Conservation (phyloP, 2,329 filamentous ascomycete genomes). For the Mollisiaceae sp. region DNA sequence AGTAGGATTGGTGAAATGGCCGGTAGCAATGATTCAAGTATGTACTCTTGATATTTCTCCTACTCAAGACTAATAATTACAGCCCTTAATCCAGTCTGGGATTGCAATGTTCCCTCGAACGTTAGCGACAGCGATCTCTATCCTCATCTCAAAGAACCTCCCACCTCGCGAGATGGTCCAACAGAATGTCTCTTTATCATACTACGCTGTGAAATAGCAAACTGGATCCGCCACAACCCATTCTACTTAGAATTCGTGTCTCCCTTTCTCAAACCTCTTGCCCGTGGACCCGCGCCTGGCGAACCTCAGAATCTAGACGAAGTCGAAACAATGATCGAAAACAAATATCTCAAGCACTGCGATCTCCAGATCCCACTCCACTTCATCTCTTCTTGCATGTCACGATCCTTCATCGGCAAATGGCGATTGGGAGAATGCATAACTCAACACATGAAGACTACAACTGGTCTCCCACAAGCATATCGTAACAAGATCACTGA, state of each 20-base stretch:
- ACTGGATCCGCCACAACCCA: slow-evolving; percentile 1
- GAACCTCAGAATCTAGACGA: neutral
- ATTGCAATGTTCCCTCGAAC: neutral
- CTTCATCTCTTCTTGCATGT: slow-evolving; percentile 3
- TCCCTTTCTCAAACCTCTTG: neutral
- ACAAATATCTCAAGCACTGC: slow-evolving; percentile 9
- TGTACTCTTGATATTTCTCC: neutral
- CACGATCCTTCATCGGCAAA: neutral
- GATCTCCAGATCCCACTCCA: slow-evolving; percentile 2
- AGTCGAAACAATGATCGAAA: slow-evolving; percentile 6
- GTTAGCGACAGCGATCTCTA: slow-evolving; percentile 4
- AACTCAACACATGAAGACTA: neutral
- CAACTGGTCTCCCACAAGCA: neutral
- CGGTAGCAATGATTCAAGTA: slow-evolving; percentile 3
- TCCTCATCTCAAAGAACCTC: slow-evolving; percentile 3
- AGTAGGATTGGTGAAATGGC: neutral
- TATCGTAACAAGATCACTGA: slow-evolving; percentile 3
- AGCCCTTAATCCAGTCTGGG: slow-evolving; percentile 2
- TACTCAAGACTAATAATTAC: neutral
- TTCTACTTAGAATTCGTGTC: neutral
- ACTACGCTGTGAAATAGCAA: slow-evolving; percentile 2
- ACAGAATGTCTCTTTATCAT: slow-evolving; percentile 10
- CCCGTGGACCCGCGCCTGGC: neutral
- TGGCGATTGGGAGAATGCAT: slow-evolving; percentile 5
- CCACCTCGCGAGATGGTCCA: neutral